Percentiles rank a stretch among this genome's conserved stretches.
phyloP scores from a whole-genome alignment of 1,139 yeast genomes.

The Yamadazyma diospyri region DNA sequence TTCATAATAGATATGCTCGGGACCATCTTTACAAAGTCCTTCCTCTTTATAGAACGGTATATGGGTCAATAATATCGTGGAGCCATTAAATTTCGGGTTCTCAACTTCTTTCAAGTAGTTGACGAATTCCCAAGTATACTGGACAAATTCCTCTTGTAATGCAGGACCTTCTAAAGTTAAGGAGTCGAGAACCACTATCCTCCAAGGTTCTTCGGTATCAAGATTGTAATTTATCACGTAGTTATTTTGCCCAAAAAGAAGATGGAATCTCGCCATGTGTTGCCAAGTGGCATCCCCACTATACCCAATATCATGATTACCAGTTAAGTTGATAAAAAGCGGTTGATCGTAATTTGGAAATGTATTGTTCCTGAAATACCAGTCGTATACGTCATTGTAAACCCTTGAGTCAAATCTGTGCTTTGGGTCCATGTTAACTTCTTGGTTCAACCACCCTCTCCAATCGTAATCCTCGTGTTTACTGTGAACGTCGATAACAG shows the following conservation, averaged over 20 bases:
- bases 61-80: conserved; percentile 83
- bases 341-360: conserved; percentile 43
- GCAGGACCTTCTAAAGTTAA: conserved; percentile 90
- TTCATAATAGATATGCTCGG: conserved; percentile 57
- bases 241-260: conserved; percentile 79
- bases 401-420: conserved; percentile 48
- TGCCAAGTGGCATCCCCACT: conserved; percentile 93
- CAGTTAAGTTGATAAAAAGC: conserved; percentile 75
- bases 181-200: conserved; percentile 82
- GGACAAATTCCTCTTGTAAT: conserved; percentile 63
- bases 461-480: conserved; percentile 55
- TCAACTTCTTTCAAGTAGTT: conserved; percentile 48
- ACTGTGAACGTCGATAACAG: conserved; percentile 43
- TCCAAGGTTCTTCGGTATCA: conserved; percentile 66
- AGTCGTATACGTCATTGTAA: conserved; percentile 60
- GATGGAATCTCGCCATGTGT: conserved; percentile 75
- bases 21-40: conserved; percentile 87
- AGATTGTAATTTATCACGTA: conserved; percentile 68
- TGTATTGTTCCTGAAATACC: conserved; percentile 46
- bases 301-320: conserved; percentile 95
- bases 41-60: conserved; percentile 80
- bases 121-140: conserved; percentile 70
- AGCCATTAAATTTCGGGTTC: conserved; percentile 55
- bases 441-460: conserved; percentile 42
- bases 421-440: conserved; percentile 35